Conservation (phyloP, 106 monocot genomes). For the Gastrodia elata region DNA sequence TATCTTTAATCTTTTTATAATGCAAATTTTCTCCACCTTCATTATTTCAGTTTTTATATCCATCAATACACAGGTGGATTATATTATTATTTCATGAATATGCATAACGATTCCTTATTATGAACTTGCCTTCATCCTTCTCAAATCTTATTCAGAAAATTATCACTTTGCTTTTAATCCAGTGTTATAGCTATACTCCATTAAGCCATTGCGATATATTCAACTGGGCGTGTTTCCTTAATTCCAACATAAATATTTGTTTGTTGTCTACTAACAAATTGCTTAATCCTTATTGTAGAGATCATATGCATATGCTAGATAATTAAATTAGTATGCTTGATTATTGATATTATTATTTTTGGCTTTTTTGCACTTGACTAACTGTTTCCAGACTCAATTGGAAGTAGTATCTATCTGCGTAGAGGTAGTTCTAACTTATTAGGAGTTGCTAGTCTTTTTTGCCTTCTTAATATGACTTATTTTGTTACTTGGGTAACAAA, state of each 20-base stretch:
- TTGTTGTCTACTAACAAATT: not conserved
- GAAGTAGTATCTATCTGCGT: not conserved
- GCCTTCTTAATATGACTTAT: not conserved
- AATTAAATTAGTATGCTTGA: not conserved
- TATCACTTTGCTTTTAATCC: not conserved
- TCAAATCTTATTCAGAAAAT: not conserved
- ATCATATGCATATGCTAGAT: not conserved
- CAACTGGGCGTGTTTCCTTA: not conserved
- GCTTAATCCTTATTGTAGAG: not conserved
- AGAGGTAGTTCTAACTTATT: not conserved
- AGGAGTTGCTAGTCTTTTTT: not conserved
- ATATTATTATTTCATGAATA: not conserved
- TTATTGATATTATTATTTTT: not conserved
- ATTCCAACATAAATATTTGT: not conserved
- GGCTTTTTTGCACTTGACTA: not conserved
- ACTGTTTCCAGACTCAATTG: not conserved
- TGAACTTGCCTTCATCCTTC: not conserved
- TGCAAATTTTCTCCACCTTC: not conserved
- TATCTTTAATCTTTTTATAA: not conserved
- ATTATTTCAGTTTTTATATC: not conserved
- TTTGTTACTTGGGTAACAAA: not conserved
- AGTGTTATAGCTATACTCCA: not conserved
- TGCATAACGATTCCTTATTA: not conserved
- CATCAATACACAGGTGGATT: not conserved
- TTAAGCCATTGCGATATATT: not conserved